phyloP scores from a whole-genome alignment of 2,329 filamentous ascomycete species.

The Venturia aucupariae region DNA sequence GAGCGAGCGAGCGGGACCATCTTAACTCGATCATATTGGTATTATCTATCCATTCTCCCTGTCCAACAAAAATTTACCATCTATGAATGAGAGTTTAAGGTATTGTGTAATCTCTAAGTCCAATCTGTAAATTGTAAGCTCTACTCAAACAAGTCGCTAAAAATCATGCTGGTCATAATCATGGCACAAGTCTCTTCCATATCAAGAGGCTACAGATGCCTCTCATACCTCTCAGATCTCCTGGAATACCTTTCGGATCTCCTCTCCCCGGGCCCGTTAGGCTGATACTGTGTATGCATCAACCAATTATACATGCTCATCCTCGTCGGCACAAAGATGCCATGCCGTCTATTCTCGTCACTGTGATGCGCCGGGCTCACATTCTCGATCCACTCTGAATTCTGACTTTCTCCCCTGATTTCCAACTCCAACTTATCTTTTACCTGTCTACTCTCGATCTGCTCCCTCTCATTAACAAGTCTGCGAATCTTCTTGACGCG shows the following conservation, averaged over 20 bases:
- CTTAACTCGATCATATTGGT: neutral
- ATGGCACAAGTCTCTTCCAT: no score
- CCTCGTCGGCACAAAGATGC: neutral
- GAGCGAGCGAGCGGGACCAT: neutral
- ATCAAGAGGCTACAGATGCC: no score
- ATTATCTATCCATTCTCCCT: neutral
- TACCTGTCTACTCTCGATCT: neutral
- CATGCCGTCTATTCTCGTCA: neutral
- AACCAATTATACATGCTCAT: slow-evolving; percentile 9
- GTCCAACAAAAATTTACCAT: neutral
- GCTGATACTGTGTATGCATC: slow-evolving; percentile 2
- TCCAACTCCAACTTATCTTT: neutral
- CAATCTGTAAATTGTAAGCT: neutral
- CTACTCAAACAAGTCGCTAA: neutral
- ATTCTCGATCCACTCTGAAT: neutral
- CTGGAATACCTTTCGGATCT: neutral
- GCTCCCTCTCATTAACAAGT: neutral
- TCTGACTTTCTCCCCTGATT: neutral
- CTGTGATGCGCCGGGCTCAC: neutral
- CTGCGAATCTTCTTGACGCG: neutral
- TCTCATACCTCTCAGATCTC: neutral
- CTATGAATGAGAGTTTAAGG: neutral
- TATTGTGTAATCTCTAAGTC: neutral
- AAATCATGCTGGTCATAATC: neutral
- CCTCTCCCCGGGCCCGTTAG: neutral